Base-by-base conservation (phyloP, 2,329 filamentous ascomycete genomes). In the Metarhizium anisopliae region DNA sequence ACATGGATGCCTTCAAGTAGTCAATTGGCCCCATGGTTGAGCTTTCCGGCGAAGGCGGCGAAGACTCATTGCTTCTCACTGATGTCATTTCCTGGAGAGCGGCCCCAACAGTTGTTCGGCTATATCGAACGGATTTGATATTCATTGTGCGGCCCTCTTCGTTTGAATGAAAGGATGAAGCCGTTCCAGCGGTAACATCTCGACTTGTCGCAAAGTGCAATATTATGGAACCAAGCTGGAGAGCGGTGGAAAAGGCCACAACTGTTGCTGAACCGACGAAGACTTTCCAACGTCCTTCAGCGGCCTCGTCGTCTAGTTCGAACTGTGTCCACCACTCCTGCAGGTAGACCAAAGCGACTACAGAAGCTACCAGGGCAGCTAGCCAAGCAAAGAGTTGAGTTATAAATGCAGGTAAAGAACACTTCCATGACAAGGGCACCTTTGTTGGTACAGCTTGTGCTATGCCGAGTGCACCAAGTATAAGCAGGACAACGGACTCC, bases 81-180 rank as follows among this genome's bases (percentile, higher is more conserved):
- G 72, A 73, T 29, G 63, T 60, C 55, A 66, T 66, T 43, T 69
- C 67, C 14, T 67, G 68, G 10, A 63, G 57, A 20, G 69, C 67
- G 42, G 66, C 62, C 2, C 63, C 64, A 8, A 71, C 69, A 35
- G 67, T 65, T 0, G 78, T 77, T 58, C 74, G 68, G 63, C 76
- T 72, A 62, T 83, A 83, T 2, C 74, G 77, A 20, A 82, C 72
- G 4, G 78, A 71, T 66, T 82, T 83, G 61, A 81, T 67, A n/a
- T 73, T 63, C 50, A 58, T 42, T n/a, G 51, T 56, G 51, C 55
- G 53, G 18, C 42, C 51, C 10, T 62, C 59, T 10, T 55, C 56
- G 14, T 71, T 68, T 8, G 69, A 66, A 35, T 66, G 65, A 36
- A 67, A 63, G 45, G 68, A 64, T 40, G 66, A 57, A 3, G 63